Evolutionary conservation across 1,139 yeast species (phyloP).

Genomic region (Yamadazyma buinensis): DNA sequence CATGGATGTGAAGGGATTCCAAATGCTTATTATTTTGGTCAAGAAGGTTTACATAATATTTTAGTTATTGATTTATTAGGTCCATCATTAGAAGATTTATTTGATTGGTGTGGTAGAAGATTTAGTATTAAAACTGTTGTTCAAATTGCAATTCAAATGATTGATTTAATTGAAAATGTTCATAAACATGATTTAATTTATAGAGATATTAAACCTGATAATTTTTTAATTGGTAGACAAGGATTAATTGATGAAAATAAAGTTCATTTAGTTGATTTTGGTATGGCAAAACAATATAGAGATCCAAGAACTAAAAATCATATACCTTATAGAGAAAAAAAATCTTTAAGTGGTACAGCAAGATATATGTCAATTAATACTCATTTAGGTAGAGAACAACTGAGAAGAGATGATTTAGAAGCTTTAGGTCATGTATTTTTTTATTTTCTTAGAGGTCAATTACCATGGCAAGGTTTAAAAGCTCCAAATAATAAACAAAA

Average conservation of each 20-base stretch:
- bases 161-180: conserved; percentile 76
- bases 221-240: conserved; percentile 78
- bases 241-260: conserved; percentile 47
- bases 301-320: conserved; percentile 94
- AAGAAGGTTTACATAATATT: conserved; percentile 93
- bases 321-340: conserved; percentile 93
- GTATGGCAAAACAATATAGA: conserved; percentile 97
- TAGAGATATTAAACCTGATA: conserved; percentile 95
- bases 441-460: conserved; percentile 86
- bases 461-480: conserved; percentile 98
- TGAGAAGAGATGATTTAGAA: conserved; percentile 93
- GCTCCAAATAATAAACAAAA: conserved; percentile 98
- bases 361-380: conserved; percentile 97
- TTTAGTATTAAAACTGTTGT: conserved; percentile 86
- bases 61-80: conserved; percentile 91
- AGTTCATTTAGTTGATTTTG: conserved; percentile 79
- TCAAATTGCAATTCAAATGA: conserved; percentile 90
- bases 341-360: conserved; percentile 93
- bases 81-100: conserved; percentile 91
- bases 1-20: conserved; percentile 85
- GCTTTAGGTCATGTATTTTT: conserved; percentile 94
- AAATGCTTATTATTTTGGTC: conserved; percentile 93
- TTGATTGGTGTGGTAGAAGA: conserved; percentile 96
- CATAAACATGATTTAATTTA: conserved; percentile 89
- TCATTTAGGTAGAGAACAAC: conserved; percentile 94